Evolutionary conservation across 2,329 filamentous ascomycete species (phyloP).

Genomic region (Sclerotinia minor): DNA sequence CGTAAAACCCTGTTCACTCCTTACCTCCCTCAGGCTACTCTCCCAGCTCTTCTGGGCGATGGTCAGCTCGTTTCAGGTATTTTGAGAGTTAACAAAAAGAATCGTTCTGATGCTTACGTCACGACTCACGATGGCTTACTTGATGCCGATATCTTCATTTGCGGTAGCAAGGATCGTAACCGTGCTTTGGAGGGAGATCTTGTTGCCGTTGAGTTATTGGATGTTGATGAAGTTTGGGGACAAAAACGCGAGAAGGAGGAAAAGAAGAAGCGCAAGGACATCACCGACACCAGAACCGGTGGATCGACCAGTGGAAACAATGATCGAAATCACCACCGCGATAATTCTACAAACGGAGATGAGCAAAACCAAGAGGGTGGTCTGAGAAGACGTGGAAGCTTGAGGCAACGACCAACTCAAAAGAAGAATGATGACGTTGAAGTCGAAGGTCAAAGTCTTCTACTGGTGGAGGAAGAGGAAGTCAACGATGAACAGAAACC

Average conservation of each 20-base stretch:
- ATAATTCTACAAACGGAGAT: conserved; percentile 61
- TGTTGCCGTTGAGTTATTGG: conserved; percentile 91
- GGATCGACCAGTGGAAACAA: conserved; percentile 74
- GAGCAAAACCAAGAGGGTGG: conserved; percentile 65
- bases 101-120: conserved; percentile 96
- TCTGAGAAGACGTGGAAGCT: conserved; percentile 86
- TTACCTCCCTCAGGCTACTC: conserved; percentile 89
- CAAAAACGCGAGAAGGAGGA: conserved; percentile 99
- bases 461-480: conserved; percentile 96
- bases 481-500: conserved; percentile 99
- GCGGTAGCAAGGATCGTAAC: conserved; percentile 97
- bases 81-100: conserved; percentile 99
- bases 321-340: conserved; percentile 51
- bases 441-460: conserved; percentile 93
- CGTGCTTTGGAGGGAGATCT: conserved; percentile 94
- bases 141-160: conserved; percentile 98
- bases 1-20: conserved; percentile 98
- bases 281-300: conserved; percentile 82
- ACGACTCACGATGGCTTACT: conserved; percentile 83
- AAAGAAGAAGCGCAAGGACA: conserved; percentile 99
- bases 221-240: conserved; percentile 97
- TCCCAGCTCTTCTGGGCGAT: conserved; percentile 86
- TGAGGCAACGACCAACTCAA: conserved; percentile 94
- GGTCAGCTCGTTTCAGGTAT: conserved; percentile 95
- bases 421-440: conserved; percentile 99